Evolutionary conservation across 192 early-diverging fungal species (phyloP).

Genomic region (Coemansia interrupta): DNA sequence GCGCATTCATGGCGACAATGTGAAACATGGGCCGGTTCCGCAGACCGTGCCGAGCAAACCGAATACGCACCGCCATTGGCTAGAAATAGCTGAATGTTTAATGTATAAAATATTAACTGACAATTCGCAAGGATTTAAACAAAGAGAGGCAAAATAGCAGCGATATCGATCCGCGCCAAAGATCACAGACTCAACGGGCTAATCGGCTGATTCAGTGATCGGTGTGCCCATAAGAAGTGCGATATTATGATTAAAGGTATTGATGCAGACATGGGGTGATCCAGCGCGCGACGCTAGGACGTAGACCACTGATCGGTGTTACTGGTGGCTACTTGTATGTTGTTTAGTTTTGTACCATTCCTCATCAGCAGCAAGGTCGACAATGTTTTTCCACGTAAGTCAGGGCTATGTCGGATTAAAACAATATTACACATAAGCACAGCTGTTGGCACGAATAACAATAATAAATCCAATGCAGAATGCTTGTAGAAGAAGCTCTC

Average conservation of each 20-base stretch:
- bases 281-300: too few species aligned
- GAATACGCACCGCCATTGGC: conserved; percentile 73
- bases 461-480: not conserved
- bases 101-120: not conserved
- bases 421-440: not conserved
- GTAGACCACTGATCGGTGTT: too few species aligned
- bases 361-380: not conserved
- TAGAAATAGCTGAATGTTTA: conserved; percentile 5
- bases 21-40: conserved; percentile 89
- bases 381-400: conserved; percentile 53
- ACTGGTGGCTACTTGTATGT: conserved; percentile 1
- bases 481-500: conserved; percentile 71
- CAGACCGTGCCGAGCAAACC: conserved; percentile 87
- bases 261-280: too few species aligned
- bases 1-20: conserved; percentile 85
- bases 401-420: not conserved
- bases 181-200: not conserved
- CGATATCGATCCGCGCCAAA: too few species aligned
- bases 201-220: not conserved
- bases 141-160: not conserved
- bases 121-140: not conserved
- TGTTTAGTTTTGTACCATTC: not conserved
- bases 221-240: too few species aligned
- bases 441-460: not conserved
- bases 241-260: too few species aligned